phyloP scores from a whole-genome alignment of 73 alveolate genomes.

The Paramecium octaurelia region DNA sequence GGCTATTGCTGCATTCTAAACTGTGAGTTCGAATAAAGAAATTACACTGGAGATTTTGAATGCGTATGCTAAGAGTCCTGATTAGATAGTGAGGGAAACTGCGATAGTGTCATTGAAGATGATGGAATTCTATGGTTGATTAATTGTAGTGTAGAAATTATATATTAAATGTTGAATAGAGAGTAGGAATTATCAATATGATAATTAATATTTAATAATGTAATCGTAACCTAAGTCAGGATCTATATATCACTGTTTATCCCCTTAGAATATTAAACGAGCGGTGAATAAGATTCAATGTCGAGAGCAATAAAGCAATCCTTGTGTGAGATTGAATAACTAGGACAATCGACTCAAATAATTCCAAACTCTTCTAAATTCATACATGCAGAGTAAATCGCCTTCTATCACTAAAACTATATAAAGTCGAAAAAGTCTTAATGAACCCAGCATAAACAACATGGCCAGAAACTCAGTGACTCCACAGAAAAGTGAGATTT shows the following conservation, averaged over 20 bases:
- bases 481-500: neutral
- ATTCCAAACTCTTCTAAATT: neutral
- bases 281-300: neutral
- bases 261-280: neutral
- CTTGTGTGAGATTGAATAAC: neutral
- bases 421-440: neutral
- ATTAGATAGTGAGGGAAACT: neutral
- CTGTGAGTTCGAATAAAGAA: neutral
- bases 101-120: neutral
- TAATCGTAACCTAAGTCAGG: neutral
- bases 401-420: neutral
- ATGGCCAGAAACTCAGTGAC: neutral
- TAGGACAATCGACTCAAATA: neutral
- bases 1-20: slow-evolving; percentile 23
- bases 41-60: neutral
- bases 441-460: neutral
- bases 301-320: neutral
- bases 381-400: neutral
- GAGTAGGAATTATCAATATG: neutral
- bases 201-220: neutral
- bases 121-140: neutral
- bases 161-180: neutral
- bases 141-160: neutral
- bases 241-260: neutral
- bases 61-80: neutral